A percentile compares a stretch with the other conserved stretches of the same genome.
These are phyloP conservation scores for Boletellus deceptivus DNA, from an alignment of 1,284 basidiomycete genomes.

Conservation along the genomic window DNA sequence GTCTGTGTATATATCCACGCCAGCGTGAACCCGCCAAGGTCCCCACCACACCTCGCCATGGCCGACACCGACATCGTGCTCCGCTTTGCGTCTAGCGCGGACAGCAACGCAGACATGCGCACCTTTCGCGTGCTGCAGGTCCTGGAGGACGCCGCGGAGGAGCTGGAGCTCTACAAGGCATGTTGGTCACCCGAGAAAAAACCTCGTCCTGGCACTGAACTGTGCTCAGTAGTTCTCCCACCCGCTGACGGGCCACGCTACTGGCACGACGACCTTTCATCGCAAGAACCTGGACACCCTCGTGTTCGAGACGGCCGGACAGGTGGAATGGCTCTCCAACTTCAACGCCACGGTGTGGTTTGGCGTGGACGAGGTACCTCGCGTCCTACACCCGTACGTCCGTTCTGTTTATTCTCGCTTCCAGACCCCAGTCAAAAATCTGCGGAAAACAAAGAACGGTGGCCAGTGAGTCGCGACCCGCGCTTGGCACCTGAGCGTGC, in stretches of 20 bases:
- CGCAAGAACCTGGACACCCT: constrained; percentile 45
- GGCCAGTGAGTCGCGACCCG: constrained; percentile 44
- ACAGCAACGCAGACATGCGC: constrained; percentile 41
- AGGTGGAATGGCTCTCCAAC: constrained; percentile 50
- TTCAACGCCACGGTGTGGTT: constrained; percentile 47
- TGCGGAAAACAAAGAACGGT: constrained; percentile 49
- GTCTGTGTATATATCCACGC: constrained; percentile 19
- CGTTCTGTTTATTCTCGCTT: neutral
- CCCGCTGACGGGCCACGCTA: constrained; percentile 44
- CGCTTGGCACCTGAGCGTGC: neutral
- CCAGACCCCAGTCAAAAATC: constrained; percentile 46
- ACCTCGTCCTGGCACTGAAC: too few species aligned
- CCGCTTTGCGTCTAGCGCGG: constrained; percentile 40
- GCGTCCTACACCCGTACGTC: neutral
- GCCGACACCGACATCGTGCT: constrained; percentile 38
- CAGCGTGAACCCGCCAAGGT: neutral
- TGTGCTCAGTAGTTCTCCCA: constrained; percentile 53
- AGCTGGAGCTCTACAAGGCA: constrained; percentile 50
- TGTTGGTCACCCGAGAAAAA: neutral
- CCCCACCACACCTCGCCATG: constrained; percentile 15
- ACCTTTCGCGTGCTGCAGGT: constrained; percentile 43
- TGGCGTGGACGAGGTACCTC: constrained; percentile 46
- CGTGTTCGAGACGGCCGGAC: constrained; percentile 50
- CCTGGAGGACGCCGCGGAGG: constrained; percentile 29
- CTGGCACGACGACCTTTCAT: constrained; percentile 48